Evolutionary conservation across 2,329 filamentous ascomycete genomes (phyloP).

Genomic region (Pestalotiopsis sp.): DNA sequence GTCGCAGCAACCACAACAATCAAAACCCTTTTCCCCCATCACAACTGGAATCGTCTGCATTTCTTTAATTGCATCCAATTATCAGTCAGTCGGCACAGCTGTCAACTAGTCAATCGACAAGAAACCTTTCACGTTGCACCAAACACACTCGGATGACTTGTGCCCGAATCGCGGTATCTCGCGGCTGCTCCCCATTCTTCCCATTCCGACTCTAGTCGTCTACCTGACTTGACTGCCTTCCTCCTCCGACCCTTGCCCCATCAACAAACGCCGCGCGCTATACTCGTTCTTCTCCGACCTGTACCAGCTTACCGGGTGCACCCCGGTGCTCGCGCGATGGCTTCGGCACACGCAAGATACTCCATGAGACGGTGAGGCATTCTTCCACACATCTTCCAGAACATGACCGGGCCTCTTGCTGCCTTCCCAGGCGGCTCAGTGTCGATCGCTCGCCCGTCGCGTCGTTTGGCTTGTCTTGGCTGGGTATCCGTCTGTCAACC

Average conservation of each 20-base stretch:
- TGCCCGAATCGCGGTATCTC: neutral
- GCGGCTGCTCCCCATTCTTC: neutral
- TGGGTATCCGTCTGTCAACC: neutral
- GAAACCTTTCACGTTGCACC: neutral
- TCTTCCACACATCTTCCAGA: neutral
- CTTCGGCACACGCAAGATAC: neutral
- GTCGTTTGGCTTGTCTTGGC: neutral
- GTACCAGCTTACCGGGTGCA: neutral
- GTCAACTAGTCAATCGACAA: neutral
- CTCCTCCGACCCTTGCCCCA: neutral
- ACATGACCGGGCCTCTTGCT: neutral
- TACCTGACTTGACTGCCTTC: neutral
- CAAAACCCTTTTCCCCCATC: neutral
- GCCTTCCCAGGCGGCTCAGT: neutral
- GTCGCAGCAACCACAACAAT: neutral
- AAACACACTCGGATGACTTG: neutral
- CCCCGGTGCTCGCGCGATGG: neutral
- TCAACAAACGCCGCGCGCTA: neutral
- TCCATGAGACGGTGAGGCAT: neutral
- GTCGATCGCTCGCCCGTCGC: neutral
- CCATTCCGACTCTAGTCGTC: neutral
- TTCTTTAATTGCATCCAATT: neutral
- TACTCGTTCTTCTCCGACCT: neutral
- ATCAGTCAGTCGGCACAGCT: neutral
- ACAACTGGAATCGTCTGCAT: neutral